These are phyloP conservation scores for Datisca glomerata DNA, from an alignment of 306 rosid genomes.

Conservation along the genomic window DNA sequence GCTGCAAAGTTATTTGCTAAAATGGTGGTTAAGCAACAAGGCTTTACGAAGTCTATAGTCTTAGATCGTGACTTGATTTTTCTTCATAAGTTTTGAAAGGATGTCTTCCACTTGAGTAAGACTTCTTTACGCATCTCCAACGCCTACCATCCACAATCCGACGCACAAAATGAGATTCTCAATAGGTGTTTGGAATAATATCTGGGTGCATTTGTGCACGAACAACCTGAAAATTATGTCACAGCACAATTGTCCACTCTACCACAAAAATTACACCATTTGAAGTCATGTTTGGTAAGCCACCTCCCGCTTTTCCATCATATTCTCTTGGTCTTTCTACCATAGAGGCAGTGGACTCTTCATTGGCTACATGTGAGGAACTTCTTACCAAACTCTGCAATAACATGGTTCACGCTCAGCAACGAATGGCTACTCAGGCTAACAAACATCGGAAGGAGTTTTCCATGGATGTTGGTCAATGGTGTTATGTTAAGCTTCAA, in stretches of 20 bases:
- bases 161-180: not conserved
- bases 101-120: not conserved
- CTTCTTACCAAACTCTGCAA: not conserved
- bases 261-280: not conserved
- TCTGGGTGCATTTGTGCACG: not conserved
- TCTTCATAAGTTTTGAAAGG: not conserved
- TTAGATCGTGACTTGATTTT: not conserved
- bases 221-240: not conserved
- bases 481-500: not conserved
- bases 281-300: not conserved
- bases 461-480: not conserved
- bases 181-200: not conserved
- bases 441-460: not conserved
- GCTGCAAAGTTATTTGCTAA: not conserved
- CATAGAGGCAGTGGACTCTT: not conserved
- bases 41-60: not conserved
- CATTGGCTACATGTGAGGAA: not conserved
- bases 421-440: not conserved
- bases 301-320: not conserved
- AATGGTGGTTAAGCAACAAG: not conserved
- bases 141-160: not conserved
- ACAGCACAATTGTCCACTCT: not conserved
- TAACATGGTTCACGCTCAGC: not conserved
- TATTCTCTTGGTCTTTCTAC: not conserved
- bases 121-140: not conserved